Conservation (phyloP, 257 asterid species). For the Nicotiana obtusifolia region DNA sequence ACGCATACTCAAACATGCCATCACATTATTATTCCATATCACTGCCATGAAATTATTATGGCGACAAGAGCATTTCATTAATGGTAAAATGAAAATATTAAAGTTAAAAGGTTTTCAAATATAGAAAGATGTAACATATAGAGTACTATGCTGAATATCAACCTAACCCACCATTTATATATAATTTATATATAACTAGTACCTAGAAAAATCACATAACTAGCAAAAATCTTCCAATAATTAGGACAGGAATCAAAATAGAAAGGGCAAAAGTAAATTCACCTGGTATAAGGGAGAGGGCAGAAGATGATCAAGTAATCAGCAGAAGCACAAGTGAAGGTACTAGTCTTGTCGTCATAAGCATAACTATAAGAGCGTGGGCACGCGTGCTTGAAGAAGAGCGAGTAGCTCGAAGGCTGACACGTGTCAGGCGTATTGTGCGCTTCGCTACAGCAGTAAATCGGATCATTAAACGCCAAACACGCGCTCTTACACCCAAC, state of each 20-base stretch:
- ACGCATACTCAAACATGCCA: neutral
- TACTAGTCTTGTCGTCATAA: constrained; percentile 85
- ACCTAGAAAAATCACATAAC: too few relatives aligned
- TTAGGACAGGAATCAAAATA: neutral
- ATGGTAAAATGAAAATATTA: neutral
- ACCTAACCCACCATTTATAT: too few relatives aligned
- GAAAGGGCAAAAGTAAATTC: constrained; percentile 8
- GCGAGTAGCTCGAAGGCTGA: constrained; percentile 69
- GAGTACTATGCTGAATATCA: too few relatives aligned
- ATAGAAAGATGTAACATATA: neutral
- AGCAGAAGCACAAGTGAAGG: constrained; percentile 86
- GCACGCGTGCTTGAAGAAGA: constrained; percentile 81
- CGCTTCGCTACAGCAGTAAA: constrained; percentile 80
- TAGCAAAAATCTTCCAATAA: neutral
- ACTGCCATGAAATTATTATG: neutral
- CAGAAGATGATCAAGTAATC: constrained; percentile 87
- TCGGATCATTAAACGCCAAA: constrained; percentile 87
- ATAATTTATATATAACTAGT: neutral
- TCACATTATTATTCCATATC: neutral
- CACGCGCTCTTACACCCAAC: constrained; percentile 97
- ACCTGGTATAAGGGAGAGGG: constrained; percentile 93
- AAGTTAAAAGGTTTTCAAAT: too few relatives aligned
- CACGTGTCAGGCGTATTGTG: constrained; percentile 86
- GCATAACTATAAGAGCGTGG: constrained; percentile 96
- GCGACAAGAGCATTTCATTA: neutral